Base-by-base conservation (phyloP, 2,329 filamentous ascomycete genomes). In the Pezicula carpinea region DNA sequence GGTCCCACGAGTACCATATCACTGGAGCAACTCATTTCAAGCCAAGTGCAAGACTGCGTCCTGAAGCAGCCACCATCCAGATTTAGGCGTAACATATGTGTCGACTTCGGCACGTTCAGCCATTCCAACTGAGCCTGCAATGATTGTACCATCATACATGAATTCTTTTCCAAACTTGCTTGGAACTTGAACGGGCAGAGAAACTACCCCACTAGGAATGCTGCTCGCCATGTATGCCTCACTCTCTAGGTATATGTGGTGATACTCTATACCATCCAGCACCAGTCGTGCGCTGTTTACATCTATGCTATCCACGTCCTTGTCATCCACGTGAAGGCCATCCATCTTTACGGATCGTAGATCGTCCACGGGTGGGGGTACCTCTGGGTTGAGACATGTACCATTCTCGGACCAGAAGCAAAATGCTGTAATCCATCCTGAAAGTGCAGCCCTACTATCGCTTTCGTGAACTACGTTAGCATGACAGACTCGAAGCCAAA, bases 401-500 rank as follows among this genome's bases (percentile, higher is more conserved):
- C 33, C 33, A 8, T 17, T 19, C 36, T 39, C 19, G 2, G 17
- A 5, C 36, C 36, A 39, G 19, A 39, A 39, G 19, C 36, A 39
- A 11, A 39, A 39, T 4, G 36, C 36, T n/a, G 36, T 39, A 5
- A 39, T 18, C 36, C 36, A 39, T 19, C 36, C 36, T 19, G 36
- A 19, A 3, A 19, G 19, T 22, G 3, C 10, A 22, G 36, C 19
- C 10, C 26, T 29, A 14, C 10, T 14, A 22, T 17, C 36, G 19
- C n/a, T 18, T 39, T 6, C 15, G 8, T 22, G 10, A 18, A 35
- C 6, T 35, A 10, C 36, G n/a, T 39, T 22, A n/a, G 17, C 3
- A 19, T 39, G 13, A 22, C 15, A 39, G 10, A 17, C 36, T 57
- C 59, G 17, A 4, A 35, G 39, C 39, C 39, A 42, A n/a, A 42